These are phyloP conservation scores for Carallia brachiata DNA, from an alignment of 345 rosid genomes.

Conservation along the genomic window DNA sequence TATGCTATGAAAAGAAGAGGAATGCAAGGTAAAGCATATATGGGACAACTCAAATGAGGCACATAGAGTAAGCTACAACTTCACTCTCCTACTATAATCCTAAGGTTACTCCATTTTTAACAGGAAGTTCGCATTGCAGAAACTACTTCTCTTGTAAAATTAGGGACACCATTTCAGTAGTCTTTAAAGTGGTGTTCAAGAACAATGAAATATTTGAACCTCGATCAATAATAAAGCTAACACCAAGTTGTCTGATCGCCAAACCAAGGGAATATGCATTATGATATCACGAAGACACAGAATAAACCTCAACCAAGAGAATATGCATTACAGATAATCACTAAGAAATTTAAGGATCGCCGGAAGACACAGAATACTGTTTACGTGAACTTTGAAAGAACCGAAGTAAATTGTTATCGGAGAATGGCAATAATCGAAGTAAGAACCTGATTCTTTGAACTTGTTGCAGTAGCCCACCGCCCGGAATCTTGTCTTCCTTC, in stretches of 20 bases:
- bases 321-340: background rate
- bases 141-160: too few species aligned
- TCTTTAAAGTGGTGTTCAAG: too few species aligned
- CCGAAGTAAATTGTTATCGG: background rate
- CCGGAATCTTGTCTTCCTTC: constrained; percentile 27
- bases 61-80: background rate
- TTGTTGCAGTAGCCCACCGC: constrained; percentile 41
- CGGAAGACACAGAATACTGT: background rate
- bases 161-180: too few species aligned
- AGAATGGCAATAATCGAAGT: background rate
- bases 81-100: background rate
- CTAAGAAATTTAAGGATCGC: background rate
- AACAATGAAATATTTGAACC: too few species aligned
- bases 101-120: background rate
- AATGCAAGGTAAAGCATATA: background rate
- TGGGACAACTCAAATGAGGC: background rate
- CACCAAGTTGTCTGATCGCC: too few species aligned
- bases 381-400: background rate
- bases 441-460: constrained; percentile 46
- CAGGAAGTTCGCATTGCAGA: too few species aligned
- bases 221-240: too few species aligned
- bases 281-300: too few species aligned
- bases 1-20: too few species aligned
- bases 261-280: too few species aligned
- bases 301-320: too few species aligned